A percentile compares a stretch with the other conserved stretches of the same genome.
Evolutionary conservation across 208 protist genomes (phyloP).

Genomic region (Jaenimonas drosophilae): DNA sequence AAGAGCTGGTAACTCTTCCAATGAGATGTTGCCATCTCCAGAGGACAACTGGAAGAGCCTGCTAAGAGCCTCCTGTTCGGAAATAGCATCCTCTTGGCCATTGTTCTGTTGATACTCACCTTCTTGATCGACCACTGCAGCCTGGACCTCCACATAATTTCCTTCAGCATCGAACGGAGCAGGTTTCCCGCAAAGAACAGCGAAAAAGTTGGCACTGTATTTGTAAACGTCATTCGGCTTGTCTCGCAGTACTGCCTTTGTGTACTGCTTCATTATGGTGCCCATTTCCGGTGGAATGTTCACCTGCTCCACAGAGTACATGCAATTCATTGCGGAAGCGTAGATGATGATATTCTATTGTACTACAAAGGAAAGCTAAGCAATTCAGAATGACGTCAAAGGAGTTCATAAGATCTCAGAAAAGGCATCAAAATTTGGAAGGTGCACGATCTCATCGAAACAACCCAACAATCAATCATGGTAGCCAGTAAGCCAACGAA

Average conservation of each 20-base stretch:
- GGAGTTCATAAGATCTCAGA: too few species aligned
- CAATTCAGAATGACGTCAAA: too few species aligned
- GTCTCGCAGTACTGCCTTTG: conserved; percentile 83
- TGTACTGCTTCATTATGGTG: conserved; percentile 90
- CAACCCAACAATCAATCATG: too few species aligned
- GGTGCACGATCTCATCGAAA: too few species aligned
- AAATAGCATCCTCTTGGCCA: conserved; percentile 7
- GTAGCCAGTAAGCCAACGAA: too few species aligned
- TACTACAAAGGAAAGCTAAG: too few species aligned
- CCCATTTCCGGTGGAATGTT: conserved; percentile 83
- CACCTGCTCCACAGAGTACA: conserved; percentile 87
- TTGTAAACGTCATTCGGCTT: conserved; percentile 80
- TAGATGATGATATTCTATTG: too few species aligned
- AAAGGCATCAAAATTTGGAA: too few species aligned
- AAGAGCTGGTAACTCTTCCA: conserved; percentile 32
- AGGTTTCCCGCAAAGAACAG: conserved; percentile 56
- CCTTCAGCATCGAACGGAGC: conserved; percentile 74
- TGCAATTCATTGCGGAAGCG: conserved; percentile 86
- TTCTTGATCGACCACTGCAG: background rate
- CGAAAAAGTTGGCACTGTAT: conserved; percentile 92
- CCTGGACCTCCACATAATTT: conserved; percentile 28
- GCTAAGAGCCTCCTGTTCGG: conserved; percentile 27
- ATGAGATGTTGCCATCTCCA: conserved; percentile 25
- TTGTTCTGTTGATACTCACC: conserved; percentile 2
- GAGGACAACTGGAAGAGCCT: conserved; percentile 45